phyloP scores from a whole-genome alignment of 345 rosid genomes.

The Arabidopsis thaliana region DNA sequence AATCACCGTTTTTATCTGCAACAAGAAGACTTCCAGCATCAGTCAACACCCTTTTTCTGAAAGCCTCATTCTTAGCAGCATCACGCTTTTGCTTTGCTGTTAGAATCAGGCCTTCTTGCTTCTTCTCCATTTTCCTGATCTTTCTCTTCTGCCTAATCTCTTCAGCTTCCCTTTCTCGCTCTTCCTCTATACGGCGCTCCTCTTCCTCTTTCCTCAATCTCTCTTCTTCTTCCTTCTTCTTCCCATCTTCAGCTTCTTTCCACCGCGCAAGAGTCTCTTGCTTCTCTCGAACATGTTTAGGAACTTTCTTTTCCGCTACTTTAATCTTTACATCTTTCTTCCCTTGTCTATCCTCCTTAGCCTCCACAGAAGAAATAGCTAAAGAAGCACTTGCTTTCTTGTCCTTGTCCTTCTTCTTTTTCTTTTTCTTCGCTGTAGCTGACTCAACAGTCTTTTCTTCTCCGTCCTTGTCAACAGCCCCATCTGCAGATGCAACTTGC shows the following conservation, averaged over 20 bases:
- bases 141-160: slow-evolving; percentile 85
- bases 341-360: slow-evolving; percentile 54
- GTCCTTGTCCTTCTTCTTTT: slow-evolving; percentile 76
- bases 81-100: slow-evolving; percentile 89
- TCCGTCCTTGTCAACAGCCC: slow-evolving; percentile 61
- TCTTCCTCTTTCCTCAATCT: slow-evolving; percentile 86
- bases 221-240: slow-evolving; percentile 85
- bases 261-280: slow-evolving; percentile 84
- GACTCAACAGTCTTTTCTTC: slow-evolving; percentile 73
- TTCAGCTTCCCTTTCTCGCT: slow-evolving; percentile 84
- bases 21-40: slow-evolving; percentile 52
- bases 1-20: slow-evolving; percentile 54
- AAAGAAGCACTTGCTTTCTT: slow-evolving; percentile 54
- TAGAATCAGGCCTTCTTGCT: slow-evolving; percentile 80
- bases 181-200: slow-evolving; percentile 75
- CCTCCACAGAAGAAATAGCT: slow-evolving; percentile 44
- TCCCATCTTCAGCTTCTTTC: slow-evolving; percentile 76
- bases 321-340: slow-evolving; percentile 75
- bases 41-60: slow-evolving; percentile 74
- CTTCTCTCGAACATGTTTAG: slow-evolving; percentile 94
- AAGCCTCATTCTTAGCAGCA: slow-evolving; percentile 79
- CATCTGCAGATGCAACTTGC: slow-evolving; percentile 43
- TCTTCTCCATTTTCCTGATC: slow-evolving; percentile 88
- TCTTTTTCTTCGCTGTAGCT: slow-evolving; percentile 88
- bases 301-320: slow-evolving; percentile 80